These are phyloP conservation scores for Drechslera avenae DNA, from an alignment of 2,329 filamentous ascomycete species.

Conservation along the genomic window DNA sequence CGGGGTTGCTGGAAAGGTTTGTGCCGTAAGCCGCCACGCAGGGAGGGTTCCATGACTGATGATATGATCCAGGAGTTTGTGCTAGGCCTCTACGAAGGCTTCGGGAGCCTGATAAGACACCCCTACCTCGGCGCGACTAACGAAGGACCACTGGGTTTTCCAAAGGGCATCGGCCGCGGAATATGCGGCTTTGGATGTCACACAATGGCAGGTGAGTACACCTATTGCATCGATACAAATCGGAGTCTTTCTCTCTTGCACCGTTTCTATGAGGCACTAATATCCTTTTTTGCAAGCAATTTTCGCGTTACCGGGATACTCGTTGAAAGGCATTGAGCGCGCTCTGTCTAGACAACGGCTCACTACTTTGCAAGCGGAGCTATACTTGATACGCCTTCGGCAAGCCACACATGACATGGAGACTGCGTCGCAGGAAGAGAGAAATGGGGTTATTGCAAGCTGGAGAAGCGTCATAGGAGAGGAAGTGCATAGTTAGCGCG, in stretches of 20 bases:
- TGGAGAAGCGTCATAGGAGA: not conserved
- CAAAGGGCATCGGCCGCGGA: slow-evolving; percentile 40
- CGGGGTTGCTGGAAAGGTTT: slow-evolving; percentile 67
- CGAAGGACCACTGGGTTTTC: slow-evolving; percentile 65
- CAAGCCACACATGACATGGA: slow-evolving; percentile 5
- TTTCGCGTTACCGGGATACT: slow-evolving; percentile 18
- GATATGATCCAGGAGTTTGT: slow-evolving; percentile 62
- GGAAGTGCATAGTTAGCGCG: too few relatives aligned
- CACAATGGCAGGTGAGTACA: slow-evolving; percentile 1
- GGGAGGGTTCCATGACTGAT: not conserved
- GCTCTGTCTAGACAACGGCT: slow-evolving; percentile 11
- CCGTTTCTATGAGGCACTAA: slow-evolving; percentile 2
- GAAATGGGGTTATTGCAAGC: not conserved
- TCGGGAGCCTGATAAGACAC: slow-evolving; percentile 76
- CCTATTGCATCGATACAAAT: too few relatives aligned
- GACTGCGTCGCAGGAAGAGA: not conserved
- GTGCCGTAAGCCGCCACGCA: not conserved
- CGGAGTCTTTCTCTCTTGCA: too few relatives aligned
- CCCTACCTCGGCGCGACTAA: slow-evolving; percentile 70
- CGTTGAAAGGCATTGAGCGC: slow-evolving; percentile 16
- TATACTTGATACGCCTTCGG: slow-evolving; percentile 17
- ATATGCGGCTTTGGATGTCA: not conserved
- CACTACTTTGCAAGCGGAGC: slow-evolving; percentile 18
- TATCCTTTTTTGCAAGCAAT: not conserved
- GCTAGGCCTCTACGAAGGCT: slow-evolving; percentile 75